A percentile compares a stretch with the other conserved stretches of the same genome.
phyloP scores from a whole-genome alignment of 495 filamentous ascomycete species.

The Trichoderma erinaceum region DNA sequence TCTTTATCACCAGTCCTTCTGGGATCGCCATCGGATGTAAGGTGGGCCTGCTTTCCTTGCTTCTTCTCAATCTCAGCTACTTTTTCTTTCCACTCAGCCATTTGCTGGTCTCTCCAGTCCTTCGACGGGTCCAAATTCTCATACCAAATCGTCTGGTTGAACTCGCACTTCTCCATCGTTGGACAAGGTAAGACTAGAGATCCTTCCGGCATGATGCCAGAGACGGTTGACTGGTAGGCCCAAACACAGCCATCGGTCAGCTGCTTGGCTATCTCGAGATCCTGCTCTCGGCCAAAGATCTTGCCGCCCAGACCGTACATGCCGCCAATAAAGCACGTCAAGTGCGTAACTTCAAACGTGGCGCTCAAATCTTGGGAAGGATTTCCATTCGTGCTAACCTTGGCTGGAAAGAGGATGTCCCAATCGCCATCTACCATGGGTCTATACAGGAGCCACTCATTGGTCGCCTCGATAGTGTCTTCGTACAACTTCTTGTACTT shows the following conservation, averaged over 20 bases:
- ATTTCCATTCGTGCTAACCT: constrained; percentile 32
- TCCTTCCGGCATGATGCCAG: constrained; percentile 87
- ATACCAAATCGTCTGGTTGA: constrained; percentile 64
- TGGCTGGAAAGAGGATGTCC: constrained; percentile 70
- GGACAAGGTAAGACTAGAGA: constrained; percentile 62
- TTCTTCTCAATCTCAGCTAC: constrained; percentile 31
- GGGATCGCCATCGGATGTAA: background rate
- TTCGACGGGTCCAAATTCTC: constrained; percentile 48
- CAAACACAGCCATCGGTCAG: constrained; percentile 91
- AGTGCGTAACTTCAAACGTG: constrained; percentile 62
- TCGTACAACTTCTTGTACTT: constrained; percentile 83
- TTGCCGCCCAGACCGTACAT: constrained; percentile 90
- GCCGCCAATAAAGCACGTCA: constrained; percentile 86
- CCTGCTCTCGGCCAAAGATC: constrained; percentile 70
- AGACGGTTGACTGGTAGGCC: constrained; percentile 76
- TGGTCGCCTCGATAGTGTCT: constrained; percentile 60
- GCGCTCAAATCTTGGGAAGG: constrained; percentile 36
- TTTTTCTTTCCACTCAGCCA: constrained; percentile 34
- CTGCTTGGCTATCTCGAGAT: constrained; percentile 74
- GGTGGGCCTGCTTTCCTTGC: constrained; percentile 19
- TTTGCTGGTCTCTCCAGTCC: constrained; percentile 30
- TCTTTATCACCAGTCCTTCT: constrained; percentile 17
- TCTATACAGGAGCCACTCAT: constrained; percentile 72
- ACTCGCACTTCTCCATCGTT: constrained; percentile 60
- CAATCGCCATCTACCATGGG: constrained; percentile 73